Evolutionary conservation across 257 asterid species (phyloP).

Genomic region (Solanum peruvianum): DNA sequence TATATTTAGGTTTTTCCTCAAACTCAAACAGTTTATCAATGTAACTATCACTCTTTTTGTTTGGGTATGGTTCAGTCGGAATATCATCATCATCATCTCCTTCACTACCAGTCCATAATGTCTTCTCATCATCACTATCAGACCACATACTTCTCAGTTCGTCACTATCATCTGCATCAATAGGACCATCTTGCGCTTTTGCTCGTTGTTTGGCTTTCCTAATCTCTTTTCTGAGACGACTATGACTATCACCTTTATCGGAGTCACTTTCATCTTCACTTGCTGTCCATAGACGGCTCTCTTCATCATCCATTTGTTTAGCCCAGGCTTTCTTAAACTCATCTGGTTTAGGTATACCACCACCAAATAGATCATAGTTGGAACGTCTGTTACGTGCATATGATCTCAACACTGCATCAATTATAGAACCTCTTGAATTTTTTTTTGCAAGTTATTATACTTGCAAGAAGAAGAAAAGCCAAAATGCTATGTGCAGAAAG

Average conservation of each 20-base stretch:
- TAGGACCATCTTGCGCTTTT: slow-evolving; percentile 32
- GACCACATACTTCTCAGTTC: slow-evolving; percentile 64
- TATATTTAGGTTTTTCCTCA: slow-evolving; percentile 66
- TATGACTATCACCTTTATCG: slow-evolving; percentile 20
- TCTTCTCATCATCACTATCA: slow-evolving; percentile 73
- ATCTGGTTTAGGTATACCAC: slow-evolving; percentile 46
- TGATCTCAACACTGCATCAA: slow-evolving; percentile 39
- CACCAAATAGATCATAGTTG: slow-evolving; percentile 63
- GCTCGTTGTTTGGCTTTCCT: slow-evolving; percentile 67
- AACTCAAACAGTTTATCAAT: slow-evolving; percentile 70
- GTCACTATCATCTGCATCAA: slow-evolving; percentile 88
- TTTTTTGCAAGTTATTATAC: neutral
- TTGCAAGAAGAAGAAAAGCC: neutral
- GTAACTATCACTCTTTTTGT: slow-evolving; percentile 61
- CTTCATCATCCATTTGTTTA: slow-evolving; percentile 75
- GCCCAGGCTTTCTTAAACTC: slow-evolving; percentile 79
- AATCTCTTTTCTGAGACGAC: slow-evolving; percentile 59
- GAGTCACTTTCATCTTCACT: slow-evolving; percentile 64
- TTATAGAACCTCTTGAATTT: neutral
- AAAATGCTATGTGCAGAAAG: neutral
- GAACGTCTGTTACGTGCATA: slow-evolving; percentile 52
- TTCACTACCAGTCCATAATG: slow-evolving; percentile 85
- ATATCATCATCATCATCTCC: slow-evolving; percentile 63
- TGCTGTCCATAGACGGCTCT: slow-evolving; percentile 83
- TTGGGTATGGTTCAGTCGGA: slow-evolving; percentile 67